Base-by-base conservation (phyloP, 2,329 filamentous ascomycete species). In the Zopfia rhizophila region DNA sequence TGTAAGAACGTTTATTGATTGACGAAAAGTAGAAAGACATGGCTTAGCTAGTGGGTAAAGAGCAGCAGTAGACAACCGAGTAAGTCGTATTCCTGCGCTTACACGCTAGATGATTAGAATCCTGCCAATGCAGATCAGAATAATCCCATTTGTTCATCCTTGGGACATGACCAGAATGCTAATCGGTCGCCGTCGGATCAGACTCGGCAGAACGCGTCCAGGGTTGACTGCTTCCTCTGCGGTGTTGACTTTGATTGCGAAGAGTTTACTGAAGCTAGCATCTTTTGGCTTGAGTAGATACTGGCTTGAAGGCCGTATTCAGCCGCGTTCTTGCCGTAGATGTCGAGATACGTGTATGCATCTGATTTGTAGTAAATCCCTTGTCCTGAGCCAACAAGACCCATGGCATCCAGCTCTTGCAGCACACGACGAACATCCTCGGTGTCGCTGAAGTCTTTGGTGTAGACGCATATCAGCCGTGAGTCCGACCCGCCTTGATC, bases 311-410 rank as follows among this genome's bases (percentile, higher is more conserved):
- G 53, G 6, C 71, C 72, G 48, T 73, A 77, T n/a, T 58, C 43
- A 7, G 51, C 44, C 7, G 62, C 51, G 29, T 75, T 78, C 5
- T 62, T 52, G 4, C 67, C 66, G 28, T 68, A 67, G 13, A 78
- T 67, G n/a, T 69, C 61, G 12, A 78, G 63, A 28, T 75, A 63
- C 0, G 75, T 78, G 48, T 75, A 82, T 68, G 77, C 66, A 80
- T 88, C 86, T 58, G 82, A 82, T 64, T 95, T 95, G 74, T 95
- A 96, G 67, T 90, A 93, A 37, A 94, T 85, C 1, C 77, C 73
- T 32, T 73, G 75, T 3, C 75, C 38, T 17, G 55, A 50, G 5
- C 63, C 58, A 12, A 87, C 76, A 25, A 94, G 72, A 6, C 80
- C 84, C 46, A 91, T 74, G 43, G 84, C 76, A 38, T 80, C 79